phyloP scores from a whole-genome alignment of 2,329 filamentous ascomycete species.

The Botrytis deweyae region DNA sequence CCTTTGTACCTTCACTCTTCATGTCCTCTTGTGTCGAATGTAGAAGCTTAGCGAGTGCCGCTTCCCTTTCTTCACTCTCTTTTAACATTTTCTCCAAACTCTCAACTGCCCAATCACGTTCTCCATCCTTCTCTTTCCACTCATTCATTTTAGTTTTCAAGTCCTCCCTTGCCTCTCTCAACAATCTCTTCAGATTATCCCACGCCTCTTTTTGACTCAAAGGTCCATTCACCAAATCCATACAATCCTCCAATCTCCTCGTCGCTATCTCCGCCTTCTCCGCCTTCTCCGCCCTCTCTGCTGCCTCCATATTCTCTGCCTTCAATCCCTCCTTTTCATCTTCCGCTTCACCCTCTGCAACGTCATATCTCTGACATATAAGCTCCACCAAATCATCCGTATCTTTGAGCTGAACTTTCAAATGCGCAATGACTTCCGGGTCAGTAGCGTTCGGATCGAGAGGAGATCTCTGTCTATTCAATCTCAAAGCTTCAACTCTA shows the following conservation, averaged over 20 bases:
- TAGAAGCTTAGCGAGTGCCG: background rate
- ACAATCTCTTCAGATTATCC: background rate
- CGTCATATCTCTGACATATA: background rate
- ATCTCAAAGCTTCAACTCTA: background rate
- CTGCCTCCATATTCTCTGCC: background rate
- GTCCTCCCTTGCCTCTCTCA: background rate
- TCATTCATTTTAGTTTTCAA: background rate
- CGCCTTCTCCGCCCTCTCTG: background rate
- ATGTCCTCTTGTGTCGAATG: background rate
- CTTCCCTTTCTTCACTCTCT: background rate
- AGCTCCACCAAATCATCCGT: background rate
- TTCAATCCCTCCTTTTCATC: background rate
- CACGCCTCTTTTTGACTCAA: constrained; percentile 6
- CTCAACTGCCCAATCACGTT: background rate
- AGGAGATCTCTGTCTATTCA: background rate
- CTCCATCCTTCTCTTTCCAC: background rate
- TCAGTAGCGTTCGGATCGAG: background rate
- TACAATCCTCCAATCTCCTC: constrained; percentile 16
- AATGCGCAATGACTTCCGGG: background rate
- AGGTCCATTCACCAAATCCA: constrained; percentile 19
- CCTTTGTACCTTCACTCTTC: background rate
- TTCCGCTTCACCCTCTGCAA: background rate
- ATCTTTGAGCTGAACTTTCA: background rate
- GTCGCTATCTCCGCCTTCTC: background rate
- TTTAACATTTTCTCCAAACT: background rate